These are phyloP conservation scores for Penicillium glabrum DNA, from an alignment of 2,329 filamentous ascomycete genomes.

Conservation along the genomic window DNA sequence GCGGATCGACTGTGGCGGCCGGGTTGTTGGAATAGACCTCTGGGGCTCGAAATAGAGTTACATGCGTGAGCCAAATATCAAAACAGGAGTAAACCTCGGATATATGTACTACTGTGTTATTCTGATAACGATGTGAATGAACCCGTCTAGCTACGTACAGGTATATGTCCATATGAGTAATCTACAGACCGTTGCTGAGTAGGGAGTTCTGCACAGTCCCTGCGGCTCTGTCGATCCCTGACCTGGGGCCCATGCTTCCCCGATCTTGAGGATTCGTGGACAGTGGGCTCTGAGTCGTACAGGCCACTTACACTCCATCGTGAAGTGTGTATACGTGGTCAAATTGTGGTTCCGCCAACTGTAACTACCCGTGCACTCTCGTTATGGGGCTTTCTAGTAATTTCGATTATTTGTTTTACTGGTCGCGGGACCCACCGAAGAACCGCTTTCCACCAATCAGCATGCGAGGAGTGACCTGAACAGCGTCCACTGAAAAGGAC, in stretches of 20 bases:
- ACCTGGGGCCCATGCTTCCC: neutral
- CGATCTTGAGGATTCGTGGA: neutral
- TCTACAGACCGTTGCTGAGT: neutral
- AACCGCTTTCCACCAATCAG: constrained; percentile 32
- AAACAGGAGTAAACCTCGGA: too few species aligned
- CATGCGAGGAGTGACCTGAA: constrained; percentile 40
- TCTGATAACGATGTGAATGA: neutral
- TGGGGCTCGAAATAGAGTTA: neutral
- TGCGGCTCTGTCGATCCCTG: constrained; percentile 14
- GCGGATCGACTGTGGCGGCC: constrained; percentile 82
- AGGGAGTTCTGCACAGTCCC: constrained; percentile 1
- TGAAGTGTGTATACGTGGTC: neutral
- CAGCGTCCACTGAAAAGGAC: constrained; percentile 40
- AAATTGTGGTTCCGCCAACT: neutral
- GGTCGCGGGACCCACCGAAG: constrained; percentile 25
- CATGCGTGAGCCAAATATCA: too few species aligned
- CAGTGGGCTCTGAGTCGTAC: neutral
- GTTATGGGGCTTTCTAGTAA: constrained; percentile 28
- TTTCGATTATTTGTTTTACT: constrained; percentile 27
- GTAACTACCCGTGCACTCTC: neutral
- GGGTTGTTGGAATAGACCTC: constrained; percentile 67
- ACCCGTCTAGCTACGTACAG: neutral
- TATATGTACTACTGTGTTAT: neutral
- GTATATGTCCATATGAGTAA: too few species aligned
- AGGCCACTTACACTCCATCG: neutral